Conservation (phyloP, 2,329 filamentous ascomycete genomes). For the Fusarium sp. region DNA sequence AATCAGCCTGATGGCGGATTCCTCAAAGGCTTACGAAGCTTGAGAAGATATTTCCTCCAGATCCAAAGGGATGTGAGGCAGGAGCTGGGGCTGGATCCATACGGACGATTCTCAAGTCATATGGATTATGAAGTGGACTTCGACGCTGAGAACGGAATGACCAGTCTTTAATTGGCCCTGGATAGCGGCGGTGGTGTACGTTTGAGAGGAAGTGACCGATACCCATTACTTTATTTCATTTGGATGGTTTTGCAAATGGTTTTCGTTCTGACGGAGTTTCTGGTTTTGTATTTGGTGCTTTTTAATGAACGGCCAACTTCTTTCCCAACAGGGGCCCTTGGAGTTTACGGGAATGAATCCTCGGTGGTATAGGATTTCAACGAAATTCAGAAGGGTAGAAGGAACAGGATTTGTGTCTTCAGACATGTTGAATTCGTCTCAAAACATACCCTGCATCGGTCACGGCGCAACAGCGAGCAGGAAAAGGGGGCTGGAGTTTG, state of each 20-base stretch:
- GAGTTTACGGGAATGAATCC: slow-evolving; percentile 35
- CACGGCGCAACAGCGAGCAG: slow-evolving; percentile 41
- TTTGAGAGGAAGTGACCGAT: slow-evolving; percentile 34
- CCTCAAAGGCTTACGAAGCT: slow-evolving; percentile 81
- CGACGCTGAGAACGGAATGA: slow-evolving; percentile 50
- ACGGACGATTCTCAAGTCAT: slow-evolving; percentile 43
- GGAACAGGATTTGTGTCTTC: slow-evolving; percentile 35
- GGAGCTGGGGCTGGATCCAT: slow-evolving; percentile 61
- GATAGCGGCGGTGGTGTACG: slow-evolving; percentile 13
- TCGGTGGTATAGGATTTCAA: slow-evolving; percentile 21
- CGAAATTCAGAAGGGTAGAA: slow-evolving; percentile 26
- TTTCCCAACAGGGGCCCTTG: slow-evolving; percentile 24
- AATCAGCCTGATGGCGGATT: slow-evolving; percentile 89
- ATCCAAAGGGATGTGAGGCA: slow-evolving; percentile 82
- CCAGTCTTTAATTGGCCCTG: slow-evolving; percentile 47
- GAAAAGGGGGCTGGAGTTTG: slow-evolving; percentile 37
- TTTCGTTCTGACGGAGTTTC: slow-evolving; percentile 28
- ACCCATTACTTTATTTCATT: slow-evolving; percentile 30
- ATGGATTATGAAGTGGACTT: slow-evolving; percentile 41
- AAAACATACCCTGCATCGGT: slow-evolving; percentile 49
- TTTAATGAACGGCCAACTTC: slow-evolving; percentile 24
- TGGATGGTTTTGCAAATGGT: slow-evolving; percentile 25
- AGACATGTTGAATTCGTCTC: slow-evolving; percentile 36
- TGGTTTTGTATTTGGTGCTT: slow-evolving; percentile 13
- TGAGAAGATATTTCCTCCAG: slow-evolving; percentile 85